Conservation (phyloP, 495 filamentous ascomycete genomes). For the Penicillium waksmanii region DNA sequence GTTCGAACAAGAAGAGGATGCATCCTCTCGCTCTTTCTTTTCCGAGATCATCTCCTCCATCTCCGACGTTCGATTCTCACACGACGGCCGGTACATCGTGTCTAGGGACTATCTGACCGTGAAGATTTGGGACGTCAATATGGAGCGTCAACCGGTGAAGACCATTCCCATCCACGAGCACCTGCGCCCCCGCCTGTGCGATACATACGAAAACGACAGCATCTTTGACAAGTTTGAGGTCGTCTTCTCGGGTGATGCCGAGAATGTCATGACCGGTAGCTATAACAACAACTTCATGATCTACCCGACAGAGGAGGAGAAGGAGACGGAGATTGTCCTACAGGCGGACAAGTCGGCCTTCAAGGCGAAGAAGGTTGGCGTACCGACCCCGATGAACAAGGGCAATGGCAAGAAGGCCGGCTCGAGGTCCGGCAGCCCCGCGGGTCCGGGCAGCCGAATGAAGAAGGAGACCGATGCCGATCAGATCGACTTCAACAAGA, state of each 20-base stretch:
- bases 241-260: conserved; percentile 95
- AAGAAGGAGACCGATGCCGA: conserved; percentile 98
- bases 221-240: conserved; percentile 99
- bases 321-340: conserved; percentile 95
- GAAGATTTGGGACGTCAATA: conserved; percentile 99
- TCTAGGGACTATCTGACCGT: conserved; percentile 98
- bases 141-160: conserved; percentile 96
- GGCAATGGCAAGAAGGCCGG: conserved; percentile 79
- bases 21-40: conserved; percentile 98
- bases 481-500: conserved; percentile 99
- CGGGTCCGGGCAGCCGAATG: conserved; percentile 91
- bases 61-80: conserved; percentile 95
- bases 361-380: conserved; percentile 99
- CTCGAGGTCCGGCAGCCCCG: conserved; percentile 87
- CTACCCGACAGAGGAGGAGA: conserved; percentile 92
- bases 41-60: conserved; percentile 99
- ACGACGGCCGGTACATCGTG: conserved; percentile 94
- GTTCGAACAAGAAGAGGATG: conserved; percentile 99
- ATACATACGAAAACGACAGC: conserved; percentile 98
- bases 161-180: conserved; percentile 99
- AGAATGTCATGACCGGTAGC: conserved; percentile 99
- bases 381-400: conserved; percentile 96
- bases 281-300: conserved; percentile 99
- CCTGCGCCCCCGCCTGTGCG: conserved; percentile 89
- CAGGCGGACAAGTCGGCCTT: conserved; percentile 99